Percentiles rank a stretch among this genome's conserved stretches.
Evolutionary conservation across 2,329 filamentous ascomycete genomes (phyloP).

Genomic region (Fusarium dlaminii): DNA sequence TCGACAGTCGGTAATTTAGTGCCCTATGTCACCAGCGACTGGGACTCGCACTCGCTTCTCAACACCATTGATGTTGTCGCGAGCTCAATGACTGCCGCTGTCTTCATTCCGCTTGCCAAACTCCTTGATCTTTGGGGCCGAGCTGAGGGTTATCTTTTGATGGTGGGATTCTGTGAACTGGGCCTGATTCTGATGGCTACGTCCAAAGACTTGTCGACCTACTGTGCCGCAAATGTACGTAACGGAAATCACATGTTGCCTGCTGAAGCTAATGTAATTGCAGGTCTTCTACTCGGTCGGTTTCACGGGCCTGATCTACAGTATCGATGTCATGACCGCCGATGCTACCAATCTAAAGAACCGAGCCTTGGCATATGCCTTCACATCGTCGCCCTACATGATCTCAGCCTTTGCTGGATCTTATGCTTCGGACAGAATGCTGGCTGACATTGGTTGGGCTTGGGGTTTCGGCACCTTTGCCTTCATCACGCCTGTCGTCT

Average conservation of each 20-base stretch:
- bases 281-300: constrained; percentile 13
- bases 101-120: constrained; percentile 8
- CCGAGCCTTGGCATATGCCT: constrained; percentile 44
- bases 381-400: constrained; percentile 55
- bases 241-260: rapidly evolving
- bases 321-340: constrained; percentile 11
- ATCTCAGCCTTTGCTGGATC: constrained; percentile 56
- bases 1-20: constrained; percentile 46
- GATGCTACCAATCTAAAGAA: constrained; percentile 15
- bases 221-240: constrained; percentile 61
- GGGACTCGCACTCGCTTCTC: constrained; percentile 1
- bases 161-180: constrained; percentile 46
- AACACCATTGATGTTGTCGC: constrained; percentile 11
- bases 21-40: constrained; percentile 1
- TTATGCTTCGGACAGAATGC: constrained; percentile 44
- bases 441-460: constrained; percentile 44
- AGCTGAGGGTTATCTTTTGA: constrained; percentile 7
- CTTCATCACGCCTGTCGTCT: constrained; percentile 64
- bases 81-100: constrained; percentile 6
- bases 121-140: constrained; percentile 19
- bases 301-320: constrained; percentile 11
- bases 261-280: rapidly evolving
- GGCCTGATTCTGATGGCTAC: constrained; percentile 69
- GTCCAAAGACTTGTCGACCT: constrained; percentile 51
- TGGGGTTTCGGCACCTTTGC: constrained; percentile 67